Percentiles rank a stretch among this genome's conserved stretches.
Conservation (phyloP, 257 asterid species). For the Cinchona pubescens region DNA sequence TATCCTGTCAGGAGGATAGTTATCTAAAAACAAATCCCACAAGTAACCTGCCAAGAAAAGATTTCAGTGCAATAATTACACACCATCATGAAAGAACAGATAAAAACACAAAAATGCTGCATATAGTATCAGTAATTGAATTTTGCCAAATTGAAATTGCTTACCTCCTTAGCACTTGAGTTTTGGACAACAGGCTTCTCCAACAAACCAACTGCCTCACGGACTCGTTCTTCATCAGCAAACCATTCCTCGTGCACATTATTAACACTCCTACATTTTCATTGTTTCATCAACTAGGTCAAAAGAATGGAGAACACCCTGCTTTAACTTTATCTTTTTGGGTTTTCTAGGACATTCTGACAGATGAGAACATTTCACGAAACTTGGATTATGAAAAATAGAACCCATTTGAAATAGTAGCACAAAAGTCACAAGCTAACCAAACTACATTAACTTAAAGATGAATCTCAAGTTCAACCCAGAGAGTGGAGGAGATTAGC, state of each 20-base stretch:
- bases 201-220: constrained; percentile 74
- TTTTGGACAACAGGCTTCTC: constrained; percentile 50
- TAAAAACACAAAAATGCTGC: background rate
- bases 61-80: constrained; percentile 10
- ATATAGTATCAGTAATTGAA: background rate
- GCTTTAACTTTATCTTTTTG: background rate
- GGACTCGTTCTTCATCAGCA: constrained; percentile 77
- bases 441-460: background rate
- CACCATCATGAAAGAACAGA: background rate
- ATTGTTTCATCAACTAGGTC: background rate
- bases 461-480: background rate
- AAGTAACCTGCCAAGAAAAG: constrained; percentile 47
- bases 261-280: constrained; percentile 66
- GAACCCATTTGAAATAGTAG: background rate
- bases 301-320: background rate
- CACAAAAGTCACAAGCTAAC: background rate
- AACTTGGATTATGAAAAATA: background rate
- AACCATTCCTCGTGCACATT: constrained; percentile 92
- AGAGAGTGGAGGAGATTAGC: background rate
- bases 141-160: background rate
- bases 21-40: constrained; percentile 89
- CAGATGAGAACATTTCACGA: constrained; percentile 3
- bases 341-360: background rate
- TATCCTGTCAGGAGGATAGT: constrained; percentile 41
- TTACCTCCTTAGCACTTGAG: constrained; percentile 53